Conservation (phyloP, 108 stramenopile species). For the Cyclostephanos invisitatus region DNA sequence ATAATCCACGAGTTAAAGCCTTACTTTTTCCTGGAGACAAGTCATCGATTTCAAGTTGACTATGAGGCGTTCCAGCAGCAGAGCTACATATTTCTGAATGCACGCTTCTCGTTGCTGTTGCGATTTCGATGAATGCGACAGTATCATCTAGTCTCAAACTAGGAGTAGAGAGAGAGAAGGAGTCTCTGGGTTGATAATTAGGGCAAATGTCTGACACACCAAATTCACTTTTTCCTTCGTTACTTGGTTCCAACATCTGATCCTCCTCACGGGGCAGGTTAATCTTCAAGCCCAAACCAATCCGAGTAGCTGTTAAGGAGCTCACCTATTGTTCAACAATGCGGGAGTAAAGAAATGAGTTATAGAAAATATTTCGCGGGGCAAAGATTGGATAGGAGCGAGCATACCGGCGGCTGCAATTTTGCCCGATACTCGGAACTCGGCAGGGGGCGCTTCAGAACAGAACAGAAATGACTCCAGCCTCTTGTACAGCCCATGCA, state of each 20-base stretch:
- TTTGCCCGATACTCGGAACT: constrained; percentile 67
- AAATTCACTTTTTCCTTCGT: neutral
- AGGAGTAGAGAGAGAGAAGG: constrained; percentile 54
- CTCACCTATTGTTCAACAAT: neutral
- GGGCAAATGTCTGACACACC: constrained; percentile 22
- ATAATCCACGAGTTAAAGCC: constrained; percentile 14
- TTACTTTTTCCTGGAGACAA: constrained; percentile 18
- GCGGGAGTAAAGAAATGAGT: neutral
- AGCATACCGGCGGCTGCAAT: constrained; percentile 73
- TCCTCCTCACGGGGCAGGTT: constrained; percentile 24
- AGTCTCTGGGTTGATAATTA: constrained; percentile 34
- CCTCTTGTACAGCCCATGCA: constrained; percentile 82
- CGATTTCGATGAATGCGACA: constrained; percentile 69
- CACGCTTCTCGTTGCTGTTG: constrained; percentile 58
- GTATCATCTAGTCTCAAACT: constrained; percentile 68
- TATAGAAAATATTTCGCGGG: too few species aligned
- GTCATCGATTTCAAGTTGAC: constrained; percentile 13
- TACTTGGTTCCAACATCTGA: neutral
- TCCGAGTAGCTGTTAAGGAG: constrained; percentile 72
- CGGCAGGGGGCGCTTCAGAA: constrained; percentile 67
- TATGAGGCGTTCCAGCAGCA: constrained; percentile 2
- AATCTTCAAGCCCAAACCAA: constrained; percentile 69
- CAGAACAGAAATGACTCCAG: constrained; percentile 83
- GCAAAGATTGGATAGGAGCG: neutral
- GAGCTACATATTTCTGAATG: constrained; percentile 22